Evolutionary conservation across 192 early-diverging fungal genomes (phyloP), one percentile per base, ranked within the genome.

Genomic region (Backusella psychrophila): DNA sequence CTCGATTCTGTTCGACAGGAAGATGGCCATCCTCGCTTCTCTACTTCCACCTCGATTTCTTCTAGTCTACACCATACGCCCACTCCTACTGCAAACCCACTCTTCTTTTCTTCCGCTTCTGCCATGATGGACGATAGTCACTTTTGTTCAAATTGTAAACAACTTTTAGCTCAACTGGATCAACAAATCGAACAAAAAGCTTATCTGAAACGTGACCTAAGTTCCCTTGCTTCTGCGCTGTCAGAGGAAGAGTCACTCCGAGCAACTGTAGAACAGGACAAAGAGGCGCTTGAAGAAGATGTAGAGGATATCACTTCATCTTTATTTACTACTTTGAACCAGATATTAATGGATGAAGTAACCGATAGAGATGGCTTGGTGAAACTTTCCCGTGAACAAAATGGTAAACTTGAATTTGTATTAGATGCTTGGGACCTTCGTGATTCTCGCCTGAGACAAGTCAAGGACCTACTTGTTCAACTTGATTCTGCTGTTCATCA

Each of bases 181-280:
- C 85, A 86, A 49, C 85, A 86, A 69, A 80, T 86, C 36, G 85
- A 86, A 72, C 80, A 86, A 69, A 78, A 81, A 31, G 83, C 85
- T 14, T 86, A 84, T 33, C 68, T 86, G 42, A 86, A 86, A 69
- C 78, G 85, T 36, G 85, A 86, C 59, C 42, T 86, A 23, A 73
- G 75, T 36, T 73, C 81, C 0, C 65, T 86, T 21, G 85, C 85
- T 23, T 72, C 82, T 36, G 75, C 77, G 35, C 73, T 86, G 3
- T 52, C 83, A 0, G 80, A 84, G 33, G 83, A 86, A 71, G 83
- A 86, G 69, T 53, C 73, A 34, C 34, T 82, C 29, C 75, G 83
- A 21, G 66, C 69, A 26, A 72, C 79, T 53, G 67, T 82, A 49
- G 81, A 82, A 71, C 53, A 52, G 15, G 72, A 74, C 36, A 82